Evolutionary conservation across 1,139 yeast genomes (phyloP).

Genomic region (Candida sp.): DNA sequence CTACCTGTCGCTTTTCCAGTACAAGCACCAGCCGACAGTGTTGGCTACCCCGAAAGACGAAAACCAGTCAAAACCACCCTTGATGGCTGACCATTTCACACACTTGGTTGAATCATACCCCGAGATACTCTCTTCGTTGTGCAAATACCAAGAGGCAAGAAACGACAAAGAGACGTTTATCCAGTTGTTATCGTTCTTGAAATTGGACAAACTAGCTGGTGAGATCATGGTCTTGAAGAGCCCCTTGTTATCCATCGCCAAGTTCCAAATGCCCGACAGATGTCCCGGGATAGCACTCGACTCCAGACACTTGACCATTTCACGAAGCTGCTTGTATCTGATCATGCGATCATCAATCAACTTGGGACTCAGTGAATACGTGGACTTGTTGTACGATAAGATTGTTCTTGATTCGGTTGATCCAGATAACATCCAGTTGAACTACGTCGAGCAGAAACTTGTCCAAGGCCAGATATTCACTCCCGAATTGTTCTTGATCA

Average conservation of each 20-base stretch:
- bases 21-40: conserved; percentile 23
- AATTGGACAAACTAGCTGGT: conserved; percentile 30
- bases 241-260: conserved; percentile 32
- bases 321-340: conserved; percentile 20
- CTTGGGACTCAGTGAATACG: conserved; percentile 28
- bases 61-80: conserved; percentile 9
- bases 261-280: conserved; percentile 19
- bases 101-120: conserved; percentile 31
- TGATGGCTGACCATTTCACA: conserved; percentile 24
- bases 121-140: conserved; percentile 26
- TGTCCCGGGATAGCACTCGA: conserved; percentile 14
- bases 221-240: conserved; percentile 17
- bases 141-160: conserved; percentile 28
- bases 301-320: conserved; percentile 10
- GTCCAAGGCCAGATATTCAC: conserved; percentile 24
- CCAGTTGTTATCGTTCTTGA: conserved; percentile 30
- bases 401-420: conserved; percentile 32
- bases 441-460: conserved; percentile 11
- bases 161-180: conserved; percentile 23
- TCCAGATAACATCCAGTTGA: conserved; percentile 14
- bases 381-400: conserved; percentile 41
- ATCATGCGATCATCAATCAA: conserved; percentile 37
- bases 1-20: conserved; percentile 27
- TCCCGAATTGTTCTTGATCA: conserved; percentile 26
- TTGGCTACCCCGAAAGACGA: conserved; percentile 17